Percentiles rank a stretch among this genome's conserved stretches.
Evolutionary conservation across 2,329 filamentous ascomycete species (phyloP).

Genomic region (Madurella fahalii): DNA sequence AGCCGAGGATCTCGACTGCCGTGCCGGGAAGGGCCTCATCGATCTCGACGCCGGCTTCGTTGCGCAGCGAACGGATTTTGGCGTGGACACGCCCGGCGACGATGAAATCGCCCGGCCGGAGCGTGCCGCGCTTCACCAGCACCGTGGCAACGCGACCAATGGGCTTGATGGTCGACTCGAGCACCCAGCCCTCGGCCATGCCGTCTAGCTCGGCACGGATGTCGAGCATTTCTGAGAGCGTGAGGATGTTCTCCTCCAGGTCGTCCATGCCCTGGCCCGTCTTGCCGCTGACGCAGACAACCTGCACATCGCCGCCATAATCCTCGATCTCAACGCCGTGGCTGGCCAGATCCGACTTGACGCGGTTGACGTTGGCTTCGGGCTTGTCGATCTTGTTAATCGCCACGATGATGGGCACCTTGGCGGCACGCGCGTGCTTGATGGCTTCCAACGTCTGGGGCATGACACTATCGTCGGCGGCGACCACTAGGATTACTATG

Average conservation of each 20-base stretch:
- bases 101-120: slow-evolving; percentile 74
- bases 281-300: slow-evolving; percentile 86
- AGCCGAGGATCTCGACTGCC: slow-evolving; percentile 91
- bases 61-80: slow-evolving; percentile 75
- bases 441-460: slow-evolving; percentile 95
- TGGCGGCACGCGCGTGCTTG: slow-evolving; percentile 82
- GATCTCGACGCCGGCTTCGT: slow-evolving; percentile 74
- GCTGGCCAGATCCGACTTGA: slow-evolving; percentile 80
- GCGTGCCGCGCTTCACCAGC: slow-evolving; percentile 80
- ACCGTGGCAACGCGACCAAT: slow-evolving; percentile 83
- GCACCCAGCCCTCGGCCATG: slow-evolving; percentile 84
- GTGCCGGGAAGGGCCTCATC: slow-evolving; percentile 77
- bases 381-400: slow-evolving; percentile 97
- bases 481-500: slow-evolving; percentile 92
- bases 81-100: slow-evolving; percentile 88
- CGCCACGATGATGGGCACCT: slow-evolving; percentile 93
- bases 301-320: slow-evolving; percentile 89
- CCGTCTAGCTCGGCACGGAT: slow-evolving; percentile 75
- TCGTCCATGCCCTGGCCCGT: slow-evolving; percentile 89
- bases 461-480: slow-evolving; percentile 95
- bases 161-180: slow-evolving; percentile 85
- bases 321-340: slow-evolving; percentile 91
- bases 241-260: slow-evolving; percentile 84
- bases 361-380: slow-evolving; percentile 71
- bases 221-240: slow-evolving; percentile 84